Evolutionary conservation across 225 moss, liverwort and hornwort genomes (phyloP).

Genomic region (Marchantia paleacea): DNA sequence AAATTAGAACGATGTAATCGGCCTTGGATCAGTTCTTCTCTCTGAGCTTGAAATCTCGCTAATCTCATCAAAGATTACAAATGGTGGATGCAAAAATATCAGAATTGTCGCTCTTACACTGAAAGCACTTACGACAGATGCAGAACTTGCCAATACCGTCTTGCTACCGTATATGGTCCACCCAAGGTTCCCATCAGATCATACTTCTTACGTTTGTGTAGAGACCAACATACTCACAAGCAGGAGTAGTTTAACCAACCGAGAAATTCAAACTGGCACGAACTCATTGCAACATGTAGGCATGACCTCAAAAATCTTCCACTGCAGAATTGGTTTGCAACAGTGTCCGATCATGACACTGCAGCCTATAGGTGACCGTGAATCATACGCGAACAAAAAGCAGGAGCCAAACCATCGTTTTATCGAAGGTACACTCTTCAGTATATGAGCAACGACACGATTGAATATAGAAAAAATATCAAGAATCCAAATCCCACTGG

Average conservation of each 20-base stretch:
- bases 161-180: background rate
- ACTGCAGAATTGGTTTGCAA: background rate
- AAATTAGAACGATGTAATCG: too few species aligned
- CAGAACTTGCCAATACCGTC: background rate
- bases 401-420: background rate
- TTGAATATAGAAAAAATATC: background rate
- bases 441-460: background rate
- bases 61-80: too few species aligned
- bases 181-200: background rate
- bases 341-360: background rate
- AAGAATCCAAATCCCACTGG: background rate
- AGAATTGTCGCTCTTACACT: too few species aligned
- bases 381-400: background rate
- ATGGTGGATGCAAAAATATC: too few species aligned
- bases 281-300: background rate
- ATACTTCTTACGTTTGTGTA: background rate
- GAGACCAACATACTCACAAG: background rate
- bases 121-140: too few species aligned
- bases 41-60: too few species aligned
- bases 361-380: background rate
- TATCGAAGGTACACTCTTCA: background rate
- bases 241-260: background rate
- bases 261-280: background rate
- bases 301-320: background rate
- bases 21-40: too few species aligned